Conservation (phyloP, 1,284 basidiomycete species). For the Omphalotus olearius region DNA sequence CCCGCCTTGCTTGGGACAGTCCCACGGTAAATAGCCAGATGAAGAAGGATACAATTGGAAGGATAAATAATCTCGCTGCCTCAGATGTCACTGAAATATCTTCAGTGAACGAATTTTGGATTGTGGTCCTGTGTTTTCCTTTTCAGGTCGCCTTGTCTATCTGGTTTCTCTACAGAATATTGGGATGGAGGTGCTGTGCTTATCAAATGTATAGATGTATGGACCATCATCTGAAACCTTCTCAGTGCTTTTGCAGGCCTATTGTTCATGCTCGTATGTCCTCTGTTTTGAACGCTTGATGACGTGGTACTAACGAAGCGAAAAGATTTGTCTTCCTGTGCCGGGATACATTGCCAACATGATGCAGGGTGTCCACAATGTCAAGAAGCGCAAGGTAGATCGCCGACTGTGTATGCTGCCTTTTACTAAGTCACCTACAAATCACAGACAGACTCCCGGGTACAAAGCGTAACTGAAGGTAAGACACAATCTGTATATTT, state of each 20-base stretch:
- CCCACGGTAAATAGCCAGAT: neutral
- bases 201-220: neutral
- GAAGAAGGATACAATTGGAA: conserved; percentile 1
- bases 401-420: neutral
- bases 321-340: conserved; percentile 5
- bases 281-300: conserved; percentile 19
- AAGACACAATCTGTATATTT: conserved; percentile 53
- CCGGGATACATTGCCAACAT: conserved; percentile 1
- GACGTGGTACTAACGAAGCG: neutral
- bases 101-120: neutral
- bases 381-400: conserved; percentile 7
- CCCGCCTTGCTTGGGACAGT: conserved; percentile 36
- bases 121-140: conserved; percentile 2
- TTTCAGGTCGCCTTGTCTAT: conserved; percentile 3
- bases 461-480: conserved; percentile 11
- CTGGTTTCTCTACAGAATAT: conserved; percentile 7
- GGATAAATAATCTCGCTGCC: conserved; percentile 8
- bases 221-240: neutral
- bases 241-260: conserved; percentile 4
- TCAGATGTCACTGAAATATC: conserved; percentile 1
- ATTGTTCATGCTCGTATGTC: conserved; percentile 19
- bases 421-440: neutral
- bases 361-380: neutral
- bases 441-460: conserved; percentile 12
- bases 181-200: conserved; percentile 7